Percentiles rank a stretch among this genome's conserved stretches.
Conservation (phyloP, 805 yeast genomes). For the Metschnikowia amazonensis region DNA sequence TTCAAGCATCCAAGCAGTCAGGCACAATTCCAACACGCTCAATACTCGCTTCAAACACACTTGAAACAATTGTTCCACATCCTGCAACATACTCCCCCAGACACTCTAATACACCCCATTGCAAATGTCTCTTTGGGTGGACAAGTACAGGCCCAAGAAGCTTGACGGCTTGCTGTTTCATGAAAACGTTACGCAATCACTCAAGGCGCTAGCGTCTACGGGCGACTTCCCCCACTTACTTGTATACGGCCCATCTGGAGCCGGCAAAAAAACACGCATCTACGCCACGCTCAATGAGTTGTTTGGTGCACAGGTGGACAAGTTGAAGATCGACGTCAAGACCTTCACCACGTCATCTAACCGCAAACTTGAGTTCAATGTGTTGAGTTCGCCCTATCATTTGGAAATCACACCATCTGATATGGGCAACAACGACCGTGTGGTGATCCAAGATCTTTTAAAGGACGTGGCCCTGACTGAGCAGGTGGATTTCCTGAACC, state of each 20-base stretch:
- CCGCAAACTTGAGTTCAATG: slow-evolving; percentile 83
- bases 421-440: slow-evolving; percentile 92
- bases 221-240: slow-evolving; percentile 92
- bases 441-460: slow-evolving; percentile 88
- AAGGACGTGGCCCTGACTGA: slow-evolving; percentile 95
- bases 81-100: neutral
- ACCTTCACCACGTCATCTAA: slow-evolving; percentile 71
- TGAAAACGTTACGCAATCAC: slow-evolving; percentile 54
- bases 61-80: no score
- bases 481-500: slow-evolving; percentile 75
- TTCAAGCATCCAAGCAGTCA: no score
- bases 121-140: slow-evolving; percentile 95
- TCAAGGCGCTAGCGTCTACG: slow-evolving; percentile 56
- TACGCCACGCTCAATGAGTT: slow-evolving; percentile 73
- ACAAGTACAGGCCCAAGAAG: slow-evolving; percentile 78
- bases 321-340: slow-evolving; percentile 80
- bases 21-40: no score
- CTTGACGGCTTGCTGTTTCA: slow-evolving; percentile 68
- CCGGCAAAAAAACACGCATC: slow-evolving; percentile 94
- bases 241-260: slow-evolving; percentile 94
- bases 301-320: slow-evolving; percentile 79
- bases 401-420: slow-evolving; percentile 95
- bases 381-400: slow-evolving; percentile 88
- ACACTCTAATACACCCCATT: neutral
- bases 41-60: no score